Evolutionary conservation across 2,329 filamentous ascomycete genomes (phyloP).

Genomic region (Meredithiella fracta): DNA sequence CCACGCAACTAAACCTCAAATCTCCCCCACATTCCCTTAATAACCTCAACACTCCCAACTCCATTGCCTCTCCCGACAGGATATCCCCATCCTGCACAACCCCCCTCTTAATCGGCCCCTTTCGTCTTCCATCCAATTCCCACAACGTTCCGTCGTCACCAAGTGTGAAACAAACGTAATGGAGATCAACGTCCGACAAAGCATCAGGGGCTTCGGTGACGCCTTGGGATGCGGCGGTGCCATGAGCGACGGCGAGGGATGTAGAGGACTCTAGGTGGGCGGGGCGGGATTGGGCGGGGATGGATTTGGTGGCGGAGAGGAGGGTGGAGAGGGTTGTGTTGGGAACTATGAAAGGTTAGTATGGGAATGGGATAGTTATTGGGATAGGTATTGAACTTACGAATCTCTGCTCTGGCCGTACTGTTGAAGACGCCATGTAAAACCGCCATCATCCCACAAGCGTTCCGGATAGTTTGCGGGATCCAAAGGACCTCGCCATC

Average conservation of each 20-base stretch:
- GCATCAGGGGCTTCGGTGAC: slow-evolving; percentile 66
- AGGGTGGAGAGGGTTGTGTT: slow-evolving; percentile 46
- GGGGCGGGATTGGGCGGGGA: slow-evolving; percentile 50
- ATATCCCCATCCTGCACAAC: slow-evolving; percentile 50
- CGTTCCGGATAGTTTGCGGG: slow-evolving; percentile 84
- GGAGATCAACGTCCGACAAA: slow-evolving; percentile 71
- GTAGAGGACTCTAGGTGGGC: slow-evolving; percentile 60
- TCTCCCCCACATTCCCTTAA: slow-evolving; percentile 39
- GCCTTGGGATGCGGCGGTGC: slow-evolving; percentile 56
- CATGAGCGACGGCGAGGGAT: slow-evolving; percentile 62
- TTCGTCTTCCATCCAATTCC: slow-evolving; percentile 44
- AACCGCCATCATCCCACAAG: slow-evolving; percentile 79
- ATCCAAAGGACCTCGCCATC: slow-evolving; percentile 73
- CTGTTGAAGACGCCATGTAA: slow-evolving; percentile 74
- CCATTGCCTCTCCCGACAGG: slow-evolving; percentile 56
- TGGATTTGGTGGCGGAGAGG: slow-evolving; percentile 50
- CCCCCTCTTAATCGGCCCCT: slow-evolving; percentile 41
- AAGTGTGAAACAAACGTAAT: slow-evolving; percentile 93
- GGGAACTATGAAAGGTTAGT: slow-evolving; percentile 21
- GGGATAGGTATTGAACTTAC: slow-evolving; percentile 20
- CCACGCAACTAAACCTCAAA: slow-evolving; percentile 42
- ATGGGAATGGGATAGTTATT: background rate
- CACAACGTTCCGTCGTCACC: slow-evolving; percentile 43
- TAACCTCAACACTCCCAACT: slow-evolving; percentile 46
- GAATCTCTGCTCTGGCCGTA: slow-evolving; percentile 44